Conservation (phyloP, 164 flowering plant genomes). For the Tinospora cordifolia region DNA sequence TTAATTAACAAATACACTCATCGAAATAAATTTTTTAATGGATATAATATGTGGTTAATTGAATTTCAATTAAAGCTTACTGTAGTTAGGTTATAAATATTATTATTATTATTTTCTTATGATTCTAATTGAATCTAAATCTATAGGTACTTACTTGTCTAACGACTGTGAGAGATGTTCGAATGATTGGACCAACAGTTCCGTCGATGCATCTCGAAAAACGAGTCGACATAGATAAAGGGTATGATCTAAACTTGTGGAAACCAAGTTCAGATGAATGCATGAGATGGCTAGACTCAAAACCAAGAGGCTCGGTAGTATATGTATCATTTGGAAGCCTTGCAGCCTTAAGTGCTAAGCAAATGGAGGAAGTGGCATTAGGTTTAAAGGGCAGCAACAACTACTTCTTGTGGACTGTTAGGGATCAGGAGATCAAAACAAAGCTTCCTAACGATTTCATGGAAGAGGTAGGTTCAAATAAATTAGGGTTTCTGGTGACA, state of each 20-base stretch:
- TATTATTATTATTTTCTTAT: no score
- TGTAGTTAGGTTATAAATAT: no score
- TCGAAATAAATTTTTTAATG: no score
- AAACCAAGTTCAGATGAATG: conserved; percentile 9
- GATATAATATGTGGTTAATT: no score
- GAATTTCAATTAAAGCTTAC: no score
- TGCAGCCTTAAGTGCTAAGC: conserved; percentile 5
- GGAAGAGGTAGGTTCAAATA: background rate
- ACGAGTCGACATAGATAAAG: conserved; percentile 12
- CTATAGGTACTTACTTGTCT: conserved; percentile 13
- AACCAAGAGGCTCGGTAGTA: conserved; percentile 19
- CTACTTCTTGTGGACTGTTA: conserved; percentile 31
- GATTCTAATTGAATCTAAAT: no score
- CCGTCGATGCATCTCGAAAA: conserved; percentile 26
- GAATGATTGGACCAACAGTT: conserved; percentile 30
- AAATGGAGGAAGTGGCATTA: conserved; percentile 26
- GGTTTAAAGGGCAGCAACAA: conserved; percentile 12
- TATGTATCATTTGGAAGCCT: conserved; percentile 33
- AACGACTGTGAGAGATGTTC: background rate
- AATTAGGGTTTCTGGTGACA: conserved; percentile 14
- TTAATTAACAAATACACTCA: no score
- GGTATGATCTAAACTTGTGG: conserved; percentile 21
- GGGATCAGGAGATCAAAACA: conserved; percentile 14
- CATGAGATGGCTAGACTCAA: conserved; percentile 24
- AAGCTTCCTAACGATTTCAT: conserved; percentile 21